Conservation (phyloP, 148 eudicot genomes). For the Linanthus parryae region DNA sequence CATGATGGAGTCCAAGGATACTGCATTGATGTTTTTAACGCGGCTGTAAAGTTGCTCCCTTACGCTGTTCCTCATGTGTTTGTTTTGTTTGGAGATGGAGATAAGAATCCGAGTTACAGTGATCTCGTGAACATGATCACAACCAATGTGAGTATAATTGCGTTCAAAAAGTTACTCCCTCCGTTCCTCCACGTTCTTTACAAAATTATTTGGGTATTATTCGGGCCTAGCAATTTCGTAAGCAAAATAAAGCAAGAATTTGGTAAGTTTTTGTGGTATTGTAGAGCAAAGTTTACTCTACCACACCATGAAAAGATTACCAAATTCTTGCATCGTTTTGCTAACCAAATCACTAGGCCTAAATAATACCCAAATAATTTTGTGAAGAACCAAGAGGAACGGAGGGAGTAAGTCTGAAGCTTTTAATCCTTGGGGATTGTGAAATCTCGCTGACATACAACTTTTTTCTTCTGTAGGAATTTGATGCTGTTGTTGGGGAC, state of each 20-base stretch:
- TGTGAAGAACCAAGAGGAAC: neutral
- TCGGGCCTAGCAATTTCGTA: too few relatives aligned
- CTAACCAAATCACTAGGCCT: neutral
- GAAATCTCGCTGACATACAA: neutral
- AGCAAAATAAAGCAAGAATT: too few relatives aligned
- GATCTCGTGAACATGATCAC: slow-evolving; percentile 22
- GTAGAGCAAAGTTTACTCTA: neutral
- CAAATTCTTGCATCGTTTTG: neutral
- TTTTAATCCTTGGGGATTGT: neutral
- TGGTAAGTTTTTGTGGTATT: neutral
- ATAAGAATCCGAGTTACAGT: slow-evolving; percentile 24
- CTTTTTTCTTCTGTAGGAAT: neutral
- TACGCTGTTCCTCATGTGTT: slow-evolving; percentile 27
- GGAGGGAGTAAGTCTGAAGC: neutral
- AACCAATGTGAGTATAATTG: slow-evolving; percentile 19
- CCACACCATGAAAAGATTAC: neutral
- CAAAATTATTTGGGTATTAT: neutral
- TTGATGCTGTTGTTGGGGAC: slow-evolving; percentile 60
- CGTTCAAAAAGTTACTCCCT: neutral
- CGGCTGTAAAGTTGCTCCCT: slow-evolving; percentile 22
- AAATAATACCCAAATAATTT: neutral
- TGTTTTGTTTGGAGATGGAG: slow-evolving; percentile 27
- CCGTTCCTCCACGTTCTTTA: neutral
- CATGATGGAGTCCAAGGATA: slow-evolving; percentile 18
- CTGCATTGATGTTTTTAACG: slow-evolving; percentile 29